Conservation (phyloP, 1,139 yeast species). For the Hyphopichia wangnamkhiaoensis region DNA sequence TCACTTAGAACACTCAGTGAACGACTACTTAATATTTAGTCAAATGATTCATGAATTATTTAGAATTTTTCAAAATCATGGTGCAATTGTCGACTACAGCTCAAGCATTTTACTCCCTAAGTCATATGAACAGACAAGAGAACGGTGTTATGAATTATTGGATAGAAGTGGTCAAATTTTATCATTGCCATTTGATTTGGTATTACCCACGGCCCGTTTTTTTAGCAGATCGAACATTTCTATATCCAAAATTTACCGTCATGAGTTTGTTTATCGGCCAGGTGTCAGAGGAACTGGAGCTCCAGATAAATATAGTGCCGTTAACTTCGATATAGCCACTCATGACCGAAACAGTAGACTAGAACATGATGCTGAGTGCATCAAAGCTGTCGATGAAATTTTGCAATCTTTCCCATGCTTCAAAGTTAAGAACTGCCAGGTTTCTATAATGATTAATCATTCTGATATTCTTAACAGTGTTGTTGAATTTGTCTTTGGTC, state of each 20-base stretch:
- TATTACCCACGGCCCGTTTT: constrained; percentile 84
- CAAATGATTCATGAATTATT: constrained; percentile 59
- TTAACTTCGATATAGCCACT: constrained; percentile 81
- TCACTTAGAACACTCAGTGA: constrained; percentile 20
- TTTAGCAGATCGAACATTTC: constrained; percentile 62
- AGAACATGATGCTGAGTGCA: constrained; percentile 81
- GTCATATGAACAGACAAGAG: constrained; percentile 67
- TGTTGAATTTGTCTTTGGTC: constrained; percentile 65
- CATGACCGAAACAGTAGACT: constrained; percentile 43
- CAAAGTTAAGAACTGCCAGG: constrained; percentile 42
- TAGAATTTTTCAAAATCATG: constrained; percentile 71
- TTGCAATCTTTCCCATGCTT: constrained; percentile 66
- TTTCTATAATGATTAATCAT: constrained; percentile 72
- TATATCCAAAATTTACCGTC: constrained; percentile 65
- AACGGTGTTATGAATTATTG: constrained; percentile 72
- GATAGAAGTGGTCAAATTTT: constrained; percentile 86
- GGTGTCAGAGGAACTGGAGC: constrained; percentile 55
- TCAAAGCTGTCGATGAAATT: constrained; percentile 78
- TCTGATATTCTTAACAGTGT: constrained; percentile 74
- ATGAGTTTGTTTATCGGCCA: constrained; percentile 82
- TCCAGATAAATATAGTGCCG: constrained; percentile 77
- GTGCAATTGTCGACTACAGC: constrained; percentile 74
- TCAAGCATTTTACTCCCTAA: constrained; percentile 68
- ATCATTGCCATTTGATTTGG: constrained; percentile 84
- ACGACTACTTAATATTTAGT: constrained; percentile 46